Conservation (phyloP, 2,329 filamentous ascomycete genomes). For the Paracoccidioides lutzii region DNA sequence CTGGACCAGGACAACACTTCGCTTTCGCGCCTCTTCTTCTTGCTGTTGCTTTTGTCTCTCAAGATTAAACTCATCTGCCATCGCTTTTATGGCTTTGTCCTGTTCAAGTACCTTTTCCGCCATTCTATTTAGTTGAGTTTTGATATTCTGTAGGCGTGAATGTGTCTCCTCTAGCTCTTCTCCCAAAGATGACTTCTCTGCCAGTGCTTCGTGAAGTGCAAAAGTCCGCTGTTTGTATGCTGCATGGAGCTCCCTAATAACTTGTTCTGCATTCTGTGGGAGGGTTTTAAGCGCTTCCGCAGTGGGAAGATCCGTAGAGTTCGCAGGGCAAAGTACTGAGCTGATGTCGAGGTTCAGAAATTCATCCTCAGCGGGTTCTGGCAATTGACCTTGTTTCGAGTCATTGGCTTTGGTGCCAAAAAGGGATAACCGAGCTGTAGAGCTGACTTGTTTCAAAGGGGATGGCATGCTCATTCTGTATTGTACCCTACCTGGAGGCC, state of each 20-base stretch:
- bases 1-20: conserved; percentile 20
- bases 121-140: conserved; percentile 49
- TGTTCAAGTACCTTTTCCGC: conserved; percentile 43
- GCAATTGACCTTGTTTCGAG: conserved; percentile 17
- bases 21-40: conserved; percentile 29
- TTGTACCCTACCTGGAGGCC: conserved; percentile 11
- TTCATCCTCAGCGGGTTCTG: conserved; percentile 37
- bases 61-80: conserved; percentile 36
- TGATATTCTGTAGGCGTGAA: conserved; percentile 44
- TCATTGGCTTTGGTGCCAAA: conserved; percentile 27
- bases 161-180: conserved; percentile 50
- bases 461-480: conserved; percentile 21
- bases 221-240: conserved; percentile 43
- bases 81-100: conserved; percentile 42
- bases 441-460: conserved; percentile 22
- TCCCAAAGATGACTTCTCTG: conserved; percentile 44
- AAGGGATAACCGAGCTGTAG: conserved; percentile 30
- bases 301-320: conserved; percentile 35
- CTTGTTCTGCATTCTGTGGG: conserved; percentile 42
- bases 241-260: conserved; percentile 42
- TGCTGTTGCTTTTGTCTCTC: conserved; percentile 30
- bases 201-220: conserved; percentile 38
- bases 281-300: conserved; percentile 46
- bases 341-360: conserved; percentile 43
- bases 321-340: conserved; percentile 41